Evolutionary conservation across 2,329 filamentous ascomycete species (phyloP).

Genomic region (Clonostachys solani): DNA sequence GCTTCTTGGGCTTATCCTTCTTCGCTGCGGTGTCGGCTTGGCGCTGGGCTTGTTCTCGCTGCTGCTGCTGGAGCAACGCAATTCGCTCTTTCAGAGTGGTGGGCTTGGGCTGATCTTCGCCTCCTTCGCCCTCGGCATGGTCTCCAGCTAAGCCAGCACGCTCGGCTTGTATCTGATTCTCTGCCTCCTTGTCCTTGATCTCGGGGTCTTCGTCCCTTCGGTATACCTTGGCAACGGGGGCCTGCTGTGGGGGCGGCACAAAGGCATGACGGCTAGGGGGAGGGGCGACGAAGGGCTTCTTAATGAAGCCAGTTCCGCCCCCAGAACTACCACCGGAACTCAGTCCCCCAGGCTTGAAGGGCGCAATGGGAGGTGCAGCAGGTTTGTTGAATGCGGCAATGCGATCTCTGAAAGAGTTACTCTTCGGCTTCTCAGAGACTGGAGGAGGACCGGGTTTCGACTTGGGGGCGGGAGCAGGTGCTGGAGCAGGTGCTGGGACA

Average conservation of each 20-base stretch:
- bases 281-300: conserved; percentile 94
- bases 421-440: conserved; percentile 66
- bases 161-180: conserved; percentile 63
- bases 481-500: conserved; percentile 21
- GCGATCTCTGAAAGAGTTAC: conserved; percentile 84
- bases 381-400: conserved; percentile 97
- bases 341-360: conserved; percentile 75
- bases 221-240: conserved; percentile 71
- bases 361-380: conserved; percentile 78
- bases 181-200: conserved; percentile 59
- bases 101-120: conserved; percentile 83
- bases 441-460: conserved; percentile 56
- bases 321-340: conserved; percentile 38
- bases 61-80: conserved; percentile 88
- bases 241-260: conserved; percentile 70
- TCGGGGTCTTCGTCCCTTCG: conserved; percentile 83
- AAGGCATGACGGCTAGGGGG: conserved; percentile 91
- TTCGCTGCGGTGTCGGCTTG: conserved; percentile 74
- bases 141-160: conserved; percentile 54
- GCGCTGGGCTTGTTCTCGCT: conserved; percentile 80
- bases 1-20: conserved; percentile 82
- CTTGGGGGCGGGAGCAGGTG: conserved; percentile 16
- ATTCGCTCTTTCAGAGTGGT: conserved; percentile 94
- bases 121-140: conserved; percentile 45
- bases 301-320: conserved; percentile 70